Conservation (phyloP, 768 basidiomycete genomes). For the Trametes cubensis region DNA sequence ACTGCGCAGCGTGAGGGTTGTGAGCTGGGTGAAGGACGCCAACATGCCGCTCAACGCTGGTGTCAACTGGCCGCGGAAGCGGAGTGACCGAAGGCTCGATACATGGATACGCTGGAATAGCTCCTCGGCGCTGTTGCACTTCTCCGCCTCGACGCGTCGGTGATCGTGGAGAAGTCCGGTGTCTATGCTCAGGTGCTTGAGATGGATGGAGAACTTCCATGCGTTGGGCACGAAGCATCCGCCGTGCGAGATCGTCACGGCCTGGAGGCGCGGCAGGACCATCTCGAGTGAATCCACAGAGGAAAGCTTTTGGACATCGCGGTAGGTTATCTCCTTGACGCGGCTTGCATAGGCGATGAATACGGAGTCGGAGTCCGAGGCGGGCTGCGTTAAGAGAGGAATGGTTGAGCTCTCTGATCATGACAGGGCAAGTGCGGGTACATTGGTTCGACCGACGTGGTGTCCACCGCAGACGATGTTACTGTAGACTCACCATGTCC, state of each 20-base stretch:
- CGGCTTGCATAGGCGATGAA: constrained; percentile 1
- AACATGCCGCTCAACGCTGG: constrained; percentile 14
- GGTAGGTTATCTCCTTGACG: constrained; percentile 4
- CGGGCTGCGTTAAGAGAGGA: background rate
- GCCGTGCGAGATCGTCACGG: constrained; percentile 10
- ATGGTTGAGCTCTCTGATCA: background rate
- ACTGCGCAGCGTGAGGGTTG: constrained; percentile 23
- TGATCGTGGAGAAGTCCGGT: background rate
- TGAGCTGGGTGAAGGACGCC: constrained; percentile 19
- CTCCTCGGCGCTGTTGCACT: constrained; percentile 15
- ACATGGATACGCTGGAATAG: constrained; percentile 12
- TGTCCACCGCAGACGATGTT: background rate
- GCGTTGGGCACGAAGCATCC: constrained; percentile 13
- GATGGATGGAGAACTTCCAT: constrained; percentile 9
- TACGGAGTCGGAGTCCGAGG: background rate
- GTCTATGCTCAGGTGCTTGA: constrained; percentile 10
- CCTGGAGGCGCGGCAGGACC: constrained; percentile 10
- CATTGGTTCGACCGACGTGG: no score
- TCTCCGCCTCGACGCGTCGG: background rate
- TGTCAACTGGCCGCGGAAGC: constrained; percentile 25
- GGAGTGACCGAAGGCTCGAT: constrained; percentile 18
- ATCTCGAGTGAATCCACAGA: background rate
- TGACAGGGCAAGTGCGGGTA: no score
- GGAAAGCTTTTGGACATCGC: background rate
- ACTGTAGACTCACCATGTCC: background rate